Conservation (phyloP, 2,329 filamentous ascomycete genomes). For the Tolypocladium capitatum region DNA sequence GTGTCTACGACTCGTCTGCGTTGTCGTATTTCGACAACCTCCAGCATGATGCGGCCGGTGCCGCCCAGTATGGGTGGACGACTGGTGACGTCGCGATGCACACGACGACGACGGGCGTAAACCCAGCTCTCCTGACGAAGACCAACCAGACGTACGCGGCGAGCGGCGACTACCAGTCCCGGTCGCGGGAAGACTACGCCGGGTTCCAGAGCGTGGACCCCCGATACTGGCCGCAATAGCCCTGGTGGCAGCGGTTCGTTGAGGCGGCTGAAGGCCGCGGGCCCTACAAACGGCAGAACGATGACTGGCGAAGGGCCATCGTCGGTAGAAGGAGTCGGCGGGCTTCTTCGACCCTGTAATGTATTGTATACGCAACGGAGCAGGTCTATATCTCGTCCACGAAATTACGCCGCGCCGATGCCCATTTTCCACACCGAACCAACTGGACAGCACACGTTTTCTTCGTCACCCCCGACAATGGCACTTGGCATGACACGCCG, state of each 20-base stretch:
- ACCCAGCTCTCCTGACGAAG: neutral
- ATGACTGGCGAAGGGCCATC: neutral
- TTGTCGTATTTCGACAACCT: neutral
- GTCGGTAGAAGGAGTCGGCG: neutral
- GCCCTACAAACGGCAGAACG: no score
- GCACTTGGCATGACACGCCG: neutral
- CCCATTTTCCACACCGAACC: neutral
- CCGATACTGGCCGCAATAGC: neutral
- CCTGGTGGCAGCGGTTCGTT: neutral
- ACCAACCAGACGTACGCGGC: neutral
- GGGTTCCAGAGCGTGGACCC: neutral
- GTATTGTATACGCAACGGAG: neutral
- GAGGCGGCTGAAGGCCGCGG: neutral
- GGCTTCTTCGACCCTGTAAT: neutral
- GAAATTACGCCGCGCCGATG: neutral
- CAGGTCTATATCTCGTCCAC: neutral
- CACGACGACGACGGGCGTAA: neutral
- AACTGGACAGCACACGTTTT: neutral
- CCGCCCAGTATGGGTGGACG: neutral
- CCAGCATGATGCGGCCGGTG: neutral
- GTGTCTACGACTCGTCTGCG: neutral
- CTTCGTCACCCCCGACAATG: neutral
- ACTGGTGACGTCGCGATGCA: neutral
- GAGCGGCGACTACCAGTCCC: neutral
- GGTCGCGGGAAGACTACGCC: neutral